Evolutionary conservation across 768 basidiomycete genomes (phyloP), one percentile per base, ranked within the genome.

Genomic region (Leccinum incarnatum): DNA sequence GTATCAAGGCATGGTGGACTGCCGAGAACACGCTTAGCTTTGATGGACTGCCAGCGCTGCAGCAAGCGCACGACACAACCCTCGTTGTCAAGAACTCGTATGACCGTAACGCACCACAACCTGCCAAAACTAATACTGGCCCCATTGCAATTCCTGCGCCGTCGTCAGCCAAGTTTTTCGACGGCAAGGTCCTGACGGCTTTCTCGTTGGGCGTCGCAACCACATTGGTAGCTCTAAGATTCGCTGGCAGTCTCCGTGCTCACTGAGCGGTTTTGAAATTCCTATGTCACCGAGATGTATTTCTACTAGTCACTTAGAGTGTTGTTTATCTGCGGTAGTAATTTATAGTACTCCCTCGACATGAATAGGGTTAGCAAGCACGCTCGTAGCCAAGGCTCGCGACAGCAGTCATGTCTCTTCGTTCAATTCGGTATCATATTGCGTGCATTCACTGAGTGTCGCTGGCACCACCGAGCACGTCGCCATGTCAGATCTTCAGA

Each of bases 1-100:
- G 84, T 2, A 75, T 87, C 64, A 81, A 77, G 64, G 67, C 75
- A 3, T 88, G 84, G 74, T 88, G 86, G 85, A 66, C 65, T 19
- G 66, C 65, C 8, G 73, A 77, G 52, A 89, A 89, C 62, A 37
- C 71, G 7, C 68, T 63, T 36, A 86, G 84, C 57, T 63, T 86
- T 19, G 85, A 87, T 60, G 85, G 85, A 8, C 75, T 88, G 7
- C 80, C 83, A 0, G 85, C 75, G 0, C 62, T 87, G 40, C 47
- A 61, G 6, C 48, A 59, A 5, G 81, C 77, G 11, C 71, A 67
- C 53, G 51, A 62, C 32, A 56, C 62, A 4, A 10, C 29, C 2
- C 15, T 66, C 7, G 4, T 51, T 8, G 57, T 69, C 14, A 65
- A 66, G 55, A 71, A 61, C 27, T 59, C 65, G 9, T 74, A 67